Conservation (phyloP, 2,329 filamentous ascomycete genomes). For the Alternaria brassicicola region DNA sequence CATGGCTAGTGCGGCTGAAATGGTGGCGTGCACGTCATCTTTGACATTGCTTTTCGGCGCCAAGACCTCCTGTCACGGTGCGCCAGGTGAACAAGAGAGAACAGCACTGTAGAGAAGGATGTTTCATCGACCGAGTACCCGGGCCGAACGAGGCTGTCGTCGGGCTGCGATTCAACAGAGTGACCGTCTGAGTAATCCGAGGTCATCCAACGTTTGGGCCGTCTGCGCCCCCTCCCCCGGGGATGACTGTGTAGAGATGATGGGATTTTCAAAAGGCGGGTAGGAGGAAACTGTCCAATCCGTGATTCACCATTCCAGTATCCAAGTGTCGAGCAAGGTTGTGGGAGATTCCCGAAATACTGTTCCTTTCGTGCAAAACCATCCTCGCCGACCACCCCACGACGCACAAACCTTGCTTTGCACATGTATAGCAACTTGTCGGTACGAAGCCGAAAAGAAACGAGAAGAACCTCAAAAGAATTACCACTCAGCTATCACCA, state of each 20-base stretch:
- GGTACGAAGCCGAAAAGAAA: not conserved
- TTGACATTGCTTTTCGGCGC: not conserved
- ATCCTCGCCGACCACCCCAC: not conserved
- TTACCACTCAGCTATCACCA: not conserved
- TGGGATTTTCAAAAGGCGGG: not conserved
- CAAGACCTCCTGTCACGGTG: not conserved
- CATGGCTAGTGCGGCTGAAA: not conserved
- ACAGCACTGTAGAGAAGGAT: not conserved
- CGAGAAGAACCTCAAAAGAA: not conserved
- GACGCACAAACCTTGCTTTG: not conserved
- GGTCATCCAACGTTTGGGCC: not conserved
- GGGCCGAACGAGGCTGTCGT: not conserved
- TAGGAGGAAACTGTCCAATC: not conserved
- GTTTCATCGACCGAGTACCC: slow-evolving; percentile 1
- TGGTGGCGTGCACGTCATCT: not conserved
- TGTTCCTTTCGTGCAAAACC: not conserved
- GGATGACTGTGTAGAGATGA: not conserved
- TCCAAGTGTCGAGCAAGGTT: not conserved
- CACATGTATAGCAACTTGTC: not conserved
- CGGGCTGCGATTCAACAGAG: not conserved
- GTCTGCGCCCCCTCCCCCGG: not conserved
- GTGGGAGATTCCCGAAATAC: not conserved
- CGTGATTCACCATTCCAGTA: not conserved
- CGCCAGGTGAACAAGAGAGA: not conserved
- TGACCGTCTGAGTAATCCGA: not conserved